Conservation (phyloP, 2,329 filamentous ascomycete species). For the Helminthosporium solani region DNA sequence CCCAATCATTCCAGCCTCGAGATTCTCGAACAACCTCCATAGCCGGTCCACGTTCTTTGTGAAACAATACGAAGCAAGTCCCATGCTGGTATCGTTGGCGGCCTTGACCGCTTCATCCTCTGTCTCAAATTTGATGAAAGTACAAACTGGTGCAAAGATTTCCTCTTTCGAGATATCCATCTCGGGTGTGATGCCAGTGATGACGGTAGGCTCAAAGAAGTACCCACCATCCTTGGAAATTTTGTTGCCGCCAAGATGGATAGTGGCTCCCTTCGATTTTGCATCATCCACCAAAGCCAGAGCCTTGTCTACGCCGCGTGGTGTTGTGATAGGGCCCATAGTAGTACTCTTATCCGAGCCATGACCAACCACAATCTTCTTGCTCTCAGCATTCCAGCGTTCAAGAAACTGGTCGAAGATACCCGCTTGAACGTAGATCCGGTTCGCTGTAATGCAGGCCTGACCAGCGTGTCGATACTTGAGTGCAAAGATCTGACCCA, state of each 20-base stretch:
- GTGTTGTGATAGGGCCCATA: slow-evolving; percentile 62
- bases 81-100: slow-evolving; percentile 65
- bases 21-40: slow-evolving; percentile 65
- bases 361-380: slow-evolving; percentile 61
- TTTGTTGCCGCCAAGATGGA: slow-evolving; percentile 62
- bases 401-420: slow-evolving; percentile 63
- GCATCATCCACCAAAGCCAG: slow-evolving; percentile 65
- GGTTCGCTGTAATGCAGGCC: slow-evolving; percentile 65
- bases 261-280: slow-evolving; percentile 59
- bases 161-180: slow-evolving; percentile 62
- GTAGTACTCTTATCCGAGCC: slow-evolving; percentile 58
- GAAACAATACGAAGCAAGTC: slow-evolving; percentile 67
- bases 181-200: slow-evolving; percentile 58
- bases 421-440: slow-evolving; percentile 63
- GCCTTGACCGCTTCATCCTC: slow-evolving; percentile 63
- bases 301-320: slow-evolving; percentile 58
- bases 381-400: slow-evolving; percentile 54
- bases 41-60: slow-evolving; percentile 67
- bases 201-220: slow-evolving; percentile 69
- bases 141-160: slow-evolving; percentile 64
- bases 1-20: slow-evolving; percentile 71
- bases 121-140: slow-evolving; percentile 64
- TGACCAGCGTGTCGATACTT: slow-evolving; percentile 64
- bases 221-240: slow-evolving; percentile 56
- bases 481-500: slow-evolving; percentile 48